phyloP scores from a whole-genome alignment of 805 yeast species.

The Naumovozyma baii region DNA sequence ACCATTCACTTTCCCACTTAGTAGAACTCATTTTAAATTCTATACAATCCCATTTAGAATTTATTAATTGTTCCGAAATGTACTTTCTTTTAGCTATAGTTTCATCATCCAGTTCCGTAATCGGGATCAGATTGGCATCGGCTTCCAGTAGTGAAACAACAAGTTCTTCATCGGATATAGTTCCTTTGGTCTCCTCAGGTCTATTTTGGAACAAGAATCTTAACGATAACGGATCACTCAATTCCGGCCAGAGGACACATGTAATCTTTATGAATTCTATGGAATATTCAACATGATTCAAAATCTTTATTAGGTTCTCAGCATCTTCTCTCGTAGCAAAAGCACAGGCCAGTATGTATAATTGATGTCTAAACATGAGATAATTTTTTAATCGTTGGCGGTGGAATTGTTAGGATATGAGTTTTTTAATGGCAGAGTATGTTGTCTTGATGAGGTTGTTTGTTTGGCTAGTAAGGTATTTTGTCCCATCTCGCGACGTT shows the following conservation, averaged over 20 bases:
- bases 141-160: constrained; percentile 18
- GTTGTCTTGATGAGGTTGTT: too few species aligned
- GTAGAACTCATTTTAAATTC: too few species aligned
- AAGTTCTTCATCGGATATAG: constrained; percentile 26
- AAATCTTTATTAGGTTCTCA: constrained; percentile 4
- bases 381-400: too few species aligned
- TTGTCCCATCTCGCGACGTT: too few species aligned
- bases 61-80: constrained; percentile 8
- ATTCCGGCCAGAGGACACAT: constrained; percentile 28
- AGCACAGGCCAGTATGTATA: constrained; percentile 17
- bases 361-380: constrained; percentile 14
- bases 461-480: too few species aligned
- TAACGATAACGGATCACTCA: constrained; percentile 18
- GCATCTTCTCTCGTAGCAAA: constrained; percentile 20
- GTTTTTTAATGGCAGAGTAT: too few species aligned
- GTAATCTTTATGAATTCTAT: constrained; percentile 14
- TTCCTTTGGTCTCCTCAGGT: too few species aligned
- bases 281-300: constrained; percentile 6
- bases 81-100: constrained; percentile 9
- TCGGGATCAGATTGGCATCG: constrained; percentile 13
- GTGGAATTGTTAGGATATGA: too few species aligned
- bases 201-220: constrained; percentile 10
- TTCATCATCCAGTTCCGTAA: constrained; percentile 18
- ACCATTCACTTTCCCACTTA: constrained; percentile 12
- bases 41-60: neutral